phyloP scores from a whole-genome alignment of 2,329 filamentous ascomycete genomes.

The Aspergillus floridensis region DNA sequence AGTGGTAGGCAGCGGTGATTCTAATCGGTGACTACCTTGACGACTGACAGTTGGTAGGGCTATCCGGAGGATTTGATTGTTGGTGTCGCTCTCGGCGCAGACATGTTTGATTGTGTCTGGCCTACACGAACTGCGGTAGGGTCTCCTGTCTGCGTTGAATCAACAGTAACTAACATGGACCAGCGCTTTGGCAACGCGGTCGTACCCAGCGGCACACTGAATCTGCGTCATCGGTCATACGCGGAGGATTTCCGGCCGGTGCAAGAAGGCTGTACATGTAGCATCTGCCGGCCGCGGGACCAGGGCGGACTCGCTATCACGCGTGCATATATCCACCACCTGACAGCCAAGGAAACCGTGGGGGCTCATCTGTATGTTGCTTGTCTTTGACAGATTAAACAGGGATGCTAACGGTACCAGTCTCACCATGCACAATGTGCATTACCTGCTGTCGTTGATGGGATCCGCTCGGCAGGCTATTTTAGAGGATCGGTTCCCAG shows the following conservation, averaged over 20 bases:
- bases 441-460: slow-evolving; percentile 88
- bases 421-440: slow-evolving; percentile 92
- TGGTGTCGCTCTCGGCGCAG: slow-evolving; percentile 86
- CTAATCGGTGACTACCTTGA: not conserved
- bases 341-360: slow-evolving; percentile 90
- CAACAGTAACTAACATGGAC: not conserved
- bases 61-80: slow-evolving; percentile 96
- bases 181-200: slow-evolving; percentile 90
- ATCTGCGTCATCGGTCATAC: slow-evolving; percentile 73
- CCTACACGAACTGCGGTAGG: slow-evolving; percentile 81
- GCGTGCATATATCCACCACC: slow-evolving; percentile 84
- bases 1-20: slow-evolving; percentile 54
- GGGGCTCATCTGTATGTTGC: slow-evolving; percentile 65
- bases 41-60: slow-evolving; percentile 49
- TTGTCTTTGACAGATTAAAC: not conserved
- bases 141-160: slow-evolving; percentile 20
- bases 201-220: slow-evolving; percentile 76
- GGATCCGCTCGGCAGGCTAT: slow-evolving; percentile 70
- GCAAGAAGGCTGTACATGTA: slow-evolving; percentile 77
- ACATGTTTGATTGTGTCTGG: slow-evolving; percentile 99
- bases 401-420: slow-evolving; percentile 44
- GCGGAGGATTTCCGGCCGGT: slow-evolving; percentile 79
- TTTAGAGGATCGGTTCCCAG: slow-evolving; percentile 74
- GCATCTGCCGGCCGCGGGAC: slow-evolving; percentile 66
- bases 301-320: slow-evolving; percentile 78